Evolutionary conservation across 139 green algal species (phyloP).

Genomic region (Chlamydomonas sp.): DNA sequence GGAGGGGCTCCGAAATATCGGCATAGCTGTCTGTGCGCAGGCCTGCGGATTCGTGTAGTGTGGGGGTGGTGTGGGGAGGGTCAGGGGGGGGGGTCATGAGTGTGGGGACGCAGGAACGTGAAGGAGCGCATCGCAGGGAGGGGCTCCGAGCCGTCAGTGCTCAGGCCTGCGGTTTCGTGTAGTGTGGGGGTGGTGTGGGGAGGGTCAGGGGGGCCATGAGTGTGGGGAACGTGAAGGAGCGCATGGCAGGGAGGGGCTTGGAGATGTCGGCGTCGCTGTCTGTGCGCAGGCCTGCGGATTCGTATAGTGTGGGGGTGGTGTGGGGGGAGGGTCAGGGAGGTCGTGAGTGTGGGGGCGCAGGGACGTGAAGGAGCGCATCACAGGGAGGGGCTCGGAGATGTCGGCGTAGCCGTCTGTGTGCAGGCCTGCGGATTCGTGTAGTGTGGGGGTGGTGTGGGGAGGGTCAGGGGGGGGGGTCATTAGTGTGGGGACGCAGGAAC

Average conservation of each 20-base stretch:
- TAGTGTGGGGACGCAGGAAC: no score
- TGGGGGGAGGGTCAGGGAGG: slow-evolving; percentile 26
- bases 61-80: no score
- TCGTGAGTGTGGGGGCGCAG: slow-evolving; percentile 68
- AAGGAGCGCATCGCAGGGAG: slow-evolving; percentile 69
- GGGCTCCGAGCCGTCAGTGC: slow-evolving; percentile 1
- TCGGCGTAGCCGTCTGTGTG: slow-evolving; percentile 15
- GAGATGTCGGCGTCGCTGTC: slow-evolving; percentile 12
- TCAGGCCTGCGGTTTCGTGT: no score
- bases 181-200: no score
- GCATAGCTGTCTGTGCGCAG: slow-evolving; percentile 17
- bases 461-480: no score
- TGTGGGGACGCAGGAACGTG: no score
- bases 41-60: no score
- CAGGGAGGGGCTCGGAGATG: slow-evolving; percentile 41
- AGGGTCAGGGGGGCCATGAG: no score
- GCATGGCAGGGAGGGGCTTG: slow-evolving; percentile 55
- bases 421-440: no score
- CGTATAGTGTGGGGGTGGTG: background rate
- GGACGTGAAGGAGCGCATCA: slow-evolving; percentile 77
- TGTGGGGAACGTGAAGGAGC: slow-evolving; percentile 72
- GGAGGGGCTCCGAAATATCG: slow-evolving; percentile 37
- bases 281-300: slow-evolving; percentile 1
- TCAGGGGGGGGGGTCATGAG: no score
- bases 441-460: no score